phyloP scores from a whole-genome alignment of 148 eudicot genomes.

The Rhododendron simsii region DNA sequence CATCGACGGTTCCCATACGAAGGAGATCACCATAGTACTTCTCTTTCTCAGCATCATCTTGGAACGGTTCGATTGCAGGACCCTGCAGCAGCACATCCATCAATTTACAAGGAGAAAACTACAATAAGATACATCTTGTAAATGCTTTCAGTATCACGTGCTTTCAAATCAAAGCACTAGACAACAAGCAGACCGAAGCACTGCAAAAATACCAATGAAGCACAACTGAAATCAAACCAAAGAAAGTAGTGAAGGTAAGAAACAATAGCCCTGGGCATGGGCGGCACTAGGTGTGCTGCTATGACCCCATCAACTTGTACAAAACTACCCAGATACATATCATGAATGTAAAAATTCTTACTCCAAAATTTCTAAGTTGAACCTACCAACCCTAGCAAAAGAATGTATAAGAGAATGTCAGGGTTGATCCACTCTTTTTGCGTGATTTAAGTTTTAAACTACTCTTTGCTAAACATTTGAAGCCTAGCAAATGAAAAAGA shows the following conservation, averaged over 20 bases:
- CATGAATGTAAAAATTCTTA: neutral
- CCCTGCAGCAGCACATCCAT: slow-evolving; percentile 46
- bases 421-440: neutral
- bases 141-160: neutral
- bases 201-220: neutral
- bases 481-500: neutral
- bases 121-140: neutral
- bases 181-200: neutral
- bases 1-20: slow-evolving; percentile 40
- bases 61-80: slow-evolving; percentile 70
- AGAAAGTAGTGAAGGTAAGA: neutral
- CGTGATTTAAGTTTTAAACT: neutral
- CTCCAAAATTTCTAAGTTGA: neutral
- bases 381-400: neutral
- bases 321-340: neutral
- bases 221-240: neutral
- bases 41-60: slow-evolving; percentile 66
- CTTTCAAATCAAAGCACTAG: neutral
- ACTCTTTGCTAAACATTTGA: neutral
- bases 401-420: neutral
- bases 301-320: neutral
- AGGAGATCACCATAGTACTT: slow-evolving; percentile 63
- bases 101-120: neutral
- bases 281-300: neutral
- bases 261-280: neutral